Conservation (phyloP, 2,329 filamentous ascomycete genomes). For the Nothopassalora personata region DNA sequence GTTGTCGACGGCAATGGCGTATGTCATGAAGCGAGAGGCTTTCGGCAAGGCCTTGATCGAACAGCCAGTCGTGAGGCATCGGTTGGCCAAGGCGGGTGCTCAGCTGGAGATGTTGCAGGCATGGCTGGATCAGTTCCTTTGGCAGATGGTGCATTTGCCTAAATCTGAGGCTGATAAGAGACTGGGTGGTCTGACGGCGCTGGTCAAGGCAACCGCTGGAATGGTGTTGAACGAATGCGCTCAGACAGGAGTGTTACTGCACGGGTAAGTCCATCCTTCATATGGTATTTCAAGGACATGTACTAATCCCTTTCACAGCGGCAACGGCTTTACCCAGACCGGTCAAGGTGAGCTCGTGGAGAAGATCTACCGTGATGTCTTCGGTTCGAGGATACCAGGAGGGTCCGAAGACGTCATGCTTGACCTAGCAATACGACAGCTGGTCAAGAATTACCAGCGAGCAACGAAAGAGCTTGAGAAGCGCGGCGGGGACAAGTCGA, state of each 20-base stretch:
- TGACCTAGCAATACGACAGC: constrained; percentile 61
- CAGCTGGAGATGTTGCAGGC: constrained; percentile 63
- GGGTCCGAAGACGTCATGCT: constrained; percentile 67
- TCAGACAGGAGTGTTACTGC: constrained; percentile 61
- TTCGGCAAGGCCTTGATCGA: constrained; percentile 64
- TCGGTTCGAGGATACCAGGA: constrained; percentile 37
- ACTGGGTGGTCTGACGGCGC: constrained; percentile 63
- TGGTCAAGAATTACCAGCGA: constrained; percentile 63
- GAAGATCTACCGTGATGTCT: constrained; percentile 44
- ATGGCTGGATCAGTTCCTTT: constrained; percentile 65
- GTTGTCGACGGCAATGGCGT: constrained; percentile 54
- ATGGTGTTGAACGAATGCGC: constrained; percentile 67
- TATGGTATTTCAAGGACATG: not conserved
- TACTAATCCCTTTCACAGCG: constrained; percentile 27
- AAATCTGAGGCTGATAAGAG: constrained; percentile 54
- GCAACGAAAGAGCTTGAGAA: constrained; percentile 50
- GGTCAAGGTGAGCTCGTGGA: constrained; percentile 66
- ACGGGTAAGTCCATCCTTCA: constrained; percentile 43
- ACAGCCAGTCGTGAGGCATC: constrained; percentile 65
- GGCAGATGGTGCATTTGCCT: constrained; percentile 57
- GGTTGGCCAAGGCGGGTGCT: constrained; percentile 62
- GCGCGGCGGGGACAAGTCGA: constrained; percentile 36
- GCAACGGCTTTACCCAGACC: constrained; percentile 63
- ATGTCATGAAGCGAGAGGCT: constrained; percentile 59
- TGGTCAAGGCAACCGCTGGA: constrained; percentile 67